These are phyloP conservation scores for Eurotiales sp. DNA, from an alignment of 2,329 filamentous ascomycete species.

Conservation along the genomic window DNA sequence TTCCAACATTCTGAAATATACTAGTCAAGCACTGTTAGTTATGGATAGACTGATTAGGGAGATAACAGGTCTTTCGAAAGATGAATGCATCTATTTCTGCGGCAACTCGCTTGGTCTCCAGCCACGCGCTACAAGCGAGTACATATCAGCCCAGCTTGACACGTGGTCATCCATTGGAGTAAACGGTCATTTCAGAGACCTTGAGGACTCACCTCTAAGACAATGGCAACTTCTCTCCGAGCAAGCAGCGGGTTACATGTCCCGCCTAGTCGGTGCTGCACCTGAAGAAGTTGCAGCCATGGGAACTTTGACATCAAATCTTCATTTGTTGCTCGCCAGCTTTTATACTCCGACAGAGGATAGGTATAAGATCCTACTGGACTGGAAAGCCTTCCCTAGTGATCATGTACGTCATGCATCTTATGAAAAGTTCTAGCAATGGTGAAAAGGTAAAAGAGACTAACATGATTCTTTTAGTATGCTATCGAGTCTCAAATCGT, in stretches of 20 bases:
- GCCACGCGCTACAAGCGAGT: slow-evolving; percentile 62
- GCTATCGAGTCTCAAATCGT: slow-evolving; percentile 75
- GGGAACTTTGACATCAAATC: slow-evolving; percentile 77
- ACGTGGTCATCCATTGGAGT: slow-evolving; percentile 83
- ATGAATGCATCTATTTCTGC: slow-evolving; percentile 67
- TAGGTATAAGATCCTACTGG: slow-evolving; percentile 72
- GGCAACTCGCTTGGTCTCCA: slow-evolving; percentile 87
- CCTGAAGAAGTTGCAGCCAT: slow-evolving; percentile 75
- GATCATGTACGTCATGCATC: slow-evolving; percentile 59
- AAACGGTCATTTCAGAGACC: slow-evolving; percentile 70
- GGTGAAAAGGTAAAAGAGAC: slow-evolving; percentile 14
- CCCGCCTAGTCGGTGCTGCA: slow-evolving; percentile 68
- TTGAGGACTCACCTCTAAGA: slow-evolving; percentile 63
- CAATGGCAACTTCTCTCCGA: slow-evolving; percentile 78
- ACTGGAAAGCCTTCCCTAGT: slow-evolving; percentile 84
- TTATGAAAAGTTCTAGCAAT: background rate
- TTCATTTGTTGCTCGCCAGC: slow-evolving; percentile 75
- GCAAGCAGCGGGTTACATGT: slow-evolving; percentile 65
- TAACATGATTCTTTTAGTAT: slow-evolving; percentile 54
- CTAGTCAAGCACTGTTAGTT: background rate
- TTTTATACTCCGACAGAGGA: slow-evolving; percentile 69
- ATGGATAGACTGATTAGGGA: background rate
- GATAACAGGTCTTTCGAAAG: slow-evolving; percentile 30
- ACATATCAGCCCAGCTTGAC: slow-evolving; percentile 68
- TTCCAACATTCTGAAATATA: too few relatives aligned